Evolutionary conservation across 176 grass and related monocot genomes (phyloP).

Genomic region (Thinopyrum elongatum): DNA sequence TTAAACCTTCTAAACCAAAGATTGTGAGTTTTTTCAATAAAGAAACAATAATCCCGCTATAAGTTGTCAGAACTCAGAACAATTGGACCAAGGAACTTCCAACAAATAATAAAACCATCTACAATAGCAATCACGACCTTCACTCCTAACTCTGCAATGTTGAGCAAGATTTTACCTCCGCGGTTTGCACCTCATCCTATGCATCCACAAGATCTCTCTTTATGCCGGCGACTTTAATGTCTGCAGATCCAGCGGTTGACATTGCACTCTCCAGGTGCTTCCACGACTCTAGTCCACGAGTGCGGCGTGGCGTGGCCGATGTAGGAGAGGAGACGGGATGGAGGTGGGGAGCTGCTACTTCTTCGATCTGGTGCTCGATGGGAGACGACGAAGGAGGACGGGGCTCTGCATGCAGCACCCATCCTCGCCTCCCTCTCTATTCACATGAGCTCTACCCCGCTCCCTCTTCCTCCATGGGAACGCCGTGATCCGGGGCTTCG

Average conservation of each 20-base stretch:
- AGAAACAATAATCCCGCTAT: conserved; percentile 32
- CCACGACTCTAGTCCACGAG: too few species aligned
- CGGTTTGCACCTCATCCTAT: conserved; percentile 59
- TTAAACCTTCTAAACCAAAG: conserved; percentile 26
- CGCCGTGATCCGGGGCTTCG: too few species aligned
- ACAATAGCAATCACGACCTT: conserved; percentile 35
- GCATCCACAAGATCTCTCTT: conserved; percentile 43
- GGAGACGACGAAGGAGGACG: too few species aligned
- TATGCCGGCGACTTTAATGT: conserved; percentile 42
- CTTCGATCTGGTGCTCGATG: too few species aligned
- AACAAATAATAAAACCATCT: conserved; percentile 33
- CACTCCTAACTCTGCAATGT: conserved; percentile 30
- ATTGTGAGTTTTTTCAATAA: conserved; percentile 37
- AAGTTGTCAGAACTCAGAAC: conserved; percentile 38
- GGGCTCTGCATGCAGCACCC: too few species aligned
- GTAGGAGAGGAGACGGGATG: too few species aligned
- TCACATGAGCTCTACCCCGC: too few species aligned
- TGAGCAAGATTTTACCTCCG: conserved; percentile 41
- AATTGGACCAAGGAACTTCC: conserved; percentile 10
- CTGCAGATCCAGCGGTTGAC: conserved; percentile 38
- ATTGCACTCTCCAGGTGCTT: conserved; percentile 19
- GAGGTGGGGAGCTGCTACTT: too few species aligned
- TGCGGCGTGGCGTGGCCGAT: too few species aligned
- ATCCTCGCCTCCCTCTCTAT: too few species aligned
- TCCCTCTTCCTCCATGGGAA: too few species aligned